These are phyloP conservation scores for Amanita rubescens DNA, from an alignment of 768 basidiomycete genomes.

Conservation along the genomic window DNA sequence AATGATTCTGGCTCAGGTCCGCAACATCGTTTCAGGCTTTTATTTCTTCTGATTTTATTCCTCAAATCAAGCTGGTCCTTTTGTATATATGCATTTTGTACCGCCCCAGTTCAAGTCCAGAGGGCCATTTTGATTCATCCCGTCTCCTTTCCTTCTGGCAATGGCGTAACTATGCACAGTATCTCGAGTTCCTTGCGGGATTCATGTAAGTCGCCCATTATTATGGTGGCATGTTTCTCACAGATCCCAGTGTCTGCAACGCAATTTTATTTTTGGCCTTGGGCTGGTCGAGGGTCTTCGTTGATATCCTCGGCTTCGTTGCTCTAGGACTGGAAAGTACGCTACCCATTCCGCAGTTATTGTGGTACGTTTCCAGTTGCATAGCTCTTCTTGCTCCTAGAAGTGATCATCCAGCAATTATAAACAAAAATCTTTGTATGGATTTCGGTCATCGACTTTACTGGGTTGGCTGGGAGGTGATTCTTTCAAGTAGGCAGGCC, in stretches of 20 bases:
- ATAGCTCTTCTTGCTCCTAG: background rate
- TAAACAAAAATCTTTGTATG: conserved; percentile 71
- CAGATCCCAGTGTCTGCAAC: conserved; percentile 44
- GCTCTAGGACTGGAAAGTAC: conserved; percentile 82
- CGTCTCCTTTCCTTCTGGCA: conserved; percentile 81
- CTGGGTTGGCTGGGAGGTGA: conserved; percentile 83
- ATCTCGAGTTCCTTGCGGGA: conserved; percentile 77
- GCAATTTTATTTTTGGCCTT: conserved; percentile 74
- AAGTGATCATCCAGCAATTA: conserved; percentile 51
- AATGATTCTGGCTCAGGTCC: conserved; percentile 80
- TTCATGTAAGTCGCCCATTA: conserved; percentile 46
- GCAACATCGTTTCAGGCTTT: conserved; percentile 10
- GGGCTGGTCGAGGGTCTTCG: conserved; percentile 50
- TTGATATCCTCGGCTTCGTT: conserved; percentile 62
- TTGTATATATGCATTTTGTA: conserved; percentile 79
- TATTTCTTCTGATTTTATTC: conserved; percentile 4
- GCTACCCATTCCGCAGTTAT: conserved; percentile 77
- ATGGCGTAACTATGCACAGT: conserved; percentile 70
- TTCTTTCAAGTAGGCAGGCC: conserved; percentile 60
- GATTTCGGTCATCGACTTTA: conserved; percentile 77
- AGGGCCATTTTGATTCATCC: conserved; percentile 48
- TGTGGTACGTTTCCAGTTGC: conserved; percentile 41
- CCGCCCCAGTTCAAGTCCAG: conserved; percentile 52
- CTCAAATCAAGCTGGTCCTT: conserved; percentile 51
- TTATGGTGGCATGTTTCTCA: background rate